Evolutionary conservation across 176 grass and related monocot genomes (phyloP), one percentile per base, ranked within the genome.

Genomic region (Hsuehochloa calcarea): DNA sequence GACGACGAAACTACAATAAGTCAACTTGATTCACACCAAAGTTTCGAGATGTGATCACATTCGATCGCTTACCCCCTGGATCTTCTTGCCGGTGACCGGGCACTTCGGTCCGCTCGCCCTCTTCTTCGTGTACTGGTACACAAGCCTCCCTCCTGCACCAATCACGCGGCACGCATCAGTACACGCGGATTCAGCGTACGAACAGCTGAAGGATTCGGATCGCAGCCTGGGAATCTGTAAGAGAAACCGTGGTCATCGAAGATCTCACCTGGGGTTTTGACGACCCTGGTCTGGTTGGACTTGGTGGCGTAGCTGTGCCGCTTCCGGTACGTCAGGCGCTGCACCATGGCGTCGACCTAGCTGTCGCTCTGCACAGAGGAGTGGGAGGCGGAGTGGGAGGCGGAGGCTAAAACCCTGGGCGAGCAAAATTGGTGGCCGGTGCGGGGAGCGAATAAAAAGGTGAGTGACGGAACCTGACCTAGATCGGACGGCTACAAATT

Each of bases 231-330:
- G 16, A 84, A 72, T 65, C 80, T 16, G 25, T 40, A 3, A 41
- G 13, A 20, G 69, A 31, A 10, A 54, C 20, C 23, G 65, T 6
- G 72, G 64, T 19, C 43, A 16, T 49, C 43, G 54, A 35, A 61
- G 37, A 75, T 66, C 72, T 74, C 25, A 94, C 94, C 94, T 85
- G 91, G 91, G 70, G 94, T 97, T 87, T 97, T 97, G 66, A 97
- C 94, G 43, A 97, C 91, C 87, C 94, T 90, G 23, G 94, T 97
- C 80, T 97, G 94, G 70, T 97, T 97, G 72, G 94, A 97, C 74
- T 97, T 97, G 82, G 91, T 97, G 78, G 91, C 94, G 60, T 97
- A 97, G 91, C 94, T 94, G 49, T 94, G 94, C 82, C 91, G 82
- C 85, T 94, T 97, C 65, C 94, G 81, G 69, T 97, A 97, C 16